Base-by-base conservation (phyloP, 2,329 filamentous ascomycete species). In the Penicillium sp. region DNA sequence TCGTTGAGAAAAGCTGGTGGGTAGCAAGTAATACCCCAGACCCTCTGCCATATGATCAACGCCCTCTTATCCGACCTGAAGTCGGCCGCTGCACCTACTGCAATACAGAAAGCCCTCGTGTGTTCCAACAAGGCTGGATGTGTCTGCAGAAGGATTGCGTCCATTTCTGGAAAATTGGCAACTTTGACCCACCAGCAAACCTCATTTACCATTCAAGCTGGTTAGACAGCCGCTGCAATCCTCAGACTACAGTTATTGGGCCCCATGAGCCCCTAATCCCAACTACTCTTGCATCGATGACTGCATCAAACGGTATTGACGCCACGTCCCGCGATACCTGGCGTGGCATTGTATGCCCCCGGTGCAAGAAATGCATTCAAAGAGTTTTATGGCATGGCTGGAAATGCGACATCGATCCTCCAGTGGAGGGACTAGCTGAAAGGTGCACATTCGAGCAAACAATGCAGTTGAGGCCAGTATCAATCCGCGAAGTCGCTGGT, bases 311-410 rank as follows among this genome's bases (percentile, higher is more conserved):
- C 19, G 19, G 14, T 6, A 4, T 26, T 14, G 21, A 75, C 0
- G 71, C 83, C 3, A 80, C 82, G 0, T 80, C 83, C 11, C 73
- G 76, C 3, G 70, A 77, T 9, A 84, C 82, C 55, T 87, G 84
- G 65, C 77, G 78, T 50, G 89, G 89, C 0, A 83, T 91, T 47
- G 83, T 89, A 2, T 93, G 90, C 63, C 85, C 84, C 0, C 57
- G 74, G 1, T 92, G 90, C 61, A 75, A 78, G 0, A 81, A 84
- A 42, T 90, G 88, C 64, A 85, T 80, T 43, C 79, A 84, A 2
- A 80, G 89, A 1, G 76, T 81, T 14, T 71, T 79, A 24, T 92
- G 88, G 87, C 74, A 72, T 5, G 79, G 81, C 1, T 90, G 87
- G 87, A 71, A 75, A 26, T 92, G 88, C 58, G 55, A 60, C 2